Conservation (phyloP, 257 asterid genomes). For the Solanum ossicruentum region DNA sequence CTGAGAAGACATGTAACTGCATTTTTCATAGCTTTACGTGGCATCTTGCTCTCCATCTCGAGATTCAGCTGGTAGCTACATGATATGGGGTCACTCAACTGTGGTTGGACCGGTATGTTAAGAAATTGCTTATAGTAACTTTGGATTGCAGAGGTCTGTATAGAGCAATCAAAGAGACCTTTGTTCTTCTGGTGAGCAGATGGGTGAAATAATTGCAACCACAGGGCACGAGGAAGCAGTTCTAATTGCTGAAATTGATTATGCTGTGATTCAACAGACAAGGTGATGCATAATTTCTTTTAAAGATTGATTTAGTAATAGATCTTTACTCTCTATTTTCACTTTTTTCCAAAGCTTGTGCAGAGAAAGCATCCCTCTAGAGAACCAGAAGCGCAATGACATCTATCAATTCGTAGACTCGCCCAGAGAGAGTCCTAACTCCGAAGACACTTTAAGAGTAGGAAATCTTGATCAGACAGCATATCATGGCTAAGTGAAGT, state of each 20-base stretch:
- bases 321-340: neutral
- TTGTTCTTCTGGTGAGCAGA: constrained; percentile 10
- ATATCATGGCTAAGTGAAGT: neutral
- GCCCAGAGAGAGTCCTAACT: neutral
- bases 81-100: constrained; percentile 33
- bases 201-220: constrained; percentile 29
- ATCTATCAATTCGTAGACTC: constrained; percentile 14
- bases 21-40: constrained; percentile 15
- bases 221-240: constrained; percentile 17
- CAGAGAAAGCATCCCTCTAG: constrained; percentile 18
- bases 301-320: neutral
- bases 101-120: constrained; percentile 28
- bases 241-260: constrained; percentile 22
- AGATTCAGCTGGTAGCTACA: constrained; percentile 23
- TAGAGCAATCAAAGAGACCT: neutral
- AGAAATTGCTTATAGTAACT: neutral
- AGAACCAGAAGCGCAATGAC: constrained; percentile 22
- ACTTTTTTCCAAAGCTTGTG: neutral
- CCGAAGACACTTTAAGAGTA: neutral
- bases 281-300: neutral
- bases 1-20: neutral
- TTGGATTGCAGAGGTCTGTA: neutral
- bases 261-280: constrained; percentile 2
- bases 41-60: constrained; percentile 41
- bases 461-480: neutral